Evolutionary conservation across 2,329 filamentous ascomycete species (phyloP).

Genomic region (Penicillium sp.): DNA sequence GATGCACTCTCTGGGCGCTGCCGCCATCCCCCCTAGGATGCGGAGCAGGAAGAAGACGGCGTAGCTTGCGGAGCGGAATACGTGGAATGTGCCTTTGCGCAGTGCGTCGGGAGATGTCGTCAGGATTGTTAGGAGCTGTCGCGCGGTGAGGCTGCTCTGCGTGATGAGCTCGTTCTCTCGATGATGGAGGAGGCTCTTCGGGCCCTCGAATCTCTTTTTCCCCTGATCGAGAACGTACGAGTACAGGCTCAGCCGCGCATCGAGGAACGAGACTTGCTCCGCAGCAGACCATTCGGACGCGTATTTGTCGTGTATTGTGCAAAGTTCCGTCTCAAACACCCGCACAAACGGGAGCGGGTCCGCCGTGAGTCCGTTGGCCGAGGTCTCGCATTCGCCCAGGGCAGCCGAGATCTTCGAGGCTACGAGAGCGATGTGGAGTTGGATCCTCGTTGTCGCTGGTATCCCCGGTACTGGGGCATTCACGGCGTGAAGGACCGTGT

Average conservation of each 20-base stretch:
- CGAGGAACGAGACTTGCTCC: slow-evolving; percentile 2
- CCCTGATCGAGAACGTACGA: slow-evolving; percentile 1
- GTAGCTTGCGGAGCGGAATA: slow-evolving; percentile 5
- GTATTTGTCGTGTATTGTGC: slow-evolving; percentile 7
- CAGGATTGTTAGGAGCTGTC: not conserved
- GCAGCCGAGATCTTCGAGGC: not conserved
- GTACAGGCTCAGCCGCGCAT: slow-evolving; percentile 2
- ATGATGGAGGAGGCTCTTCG: not conserved
- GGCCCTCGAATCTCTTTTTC: not conserved
- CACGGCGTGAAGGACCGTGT: slow-evolving; percentile 5
- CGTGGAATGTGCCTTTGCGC: not conserved
- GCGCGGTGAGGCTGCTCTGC: not conserved
- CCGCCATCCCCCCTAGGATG: not conserved
- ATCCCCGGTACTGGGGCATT: not conserved
- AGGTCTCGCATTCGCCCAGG: slow-evolving; percentile 6
- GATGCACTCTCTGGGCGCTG: not conserved
- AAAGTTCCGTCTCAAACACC: not conserved
- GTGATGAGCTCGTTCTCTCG: not conserved
- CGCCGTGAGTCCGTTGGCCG: not conserved
- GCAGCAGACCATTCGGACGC: not conserved
- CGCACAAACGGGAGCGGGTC: not conserved
- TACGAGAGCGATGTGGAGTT: slow-evolving; percentile 4
- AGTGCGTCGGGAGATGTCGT: not conserved
- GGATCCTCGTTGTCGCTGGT: not conserved
- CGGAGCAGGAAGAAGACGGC: slow-evolving; percentile 4